Conservation (phyloP, 179 eudicot genomes). For the Gypsophila paniculata region DNA sequence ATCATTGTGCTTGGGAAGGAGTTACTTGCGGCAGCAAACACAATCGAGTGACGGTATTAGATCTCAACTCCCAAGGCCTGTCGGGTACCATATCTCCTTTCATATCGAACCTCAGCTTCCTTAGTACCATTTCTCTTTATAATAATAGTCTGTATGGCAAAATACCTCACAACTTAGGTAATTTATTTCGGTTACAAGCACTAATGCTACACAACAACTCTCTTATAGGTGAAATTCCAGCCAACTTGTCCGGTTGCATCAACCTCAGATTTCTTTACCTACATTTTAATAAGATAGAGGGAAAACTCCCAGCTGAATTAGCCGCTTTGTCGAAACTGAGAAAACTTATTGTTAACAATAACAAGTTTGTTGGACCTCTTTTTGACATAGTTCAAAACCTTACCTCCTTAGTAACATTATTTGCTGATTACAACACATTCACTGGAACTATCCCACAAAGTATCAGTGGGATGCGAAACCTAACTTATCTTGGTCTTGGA, state of each 20-base stretch:
- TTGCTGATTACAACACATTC: constrained; percentile 1
- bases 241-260: constrained; percentile 24
- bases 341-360: background rate
- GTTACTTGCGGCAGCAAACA: constrained; percentile 22
- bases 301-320: constrained; percentile 22
- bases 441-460: constrained; percentile 16
- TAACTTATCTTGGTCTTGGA: constrained; percentile 1
- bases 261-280: background rate
- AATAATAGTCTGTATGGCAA: constrained; percentile 20
- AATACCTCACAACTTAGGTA: constrained; percentile 22
- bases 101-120: constrained; percentile 24
- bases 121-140: background rate
- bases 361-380: constrained; percentile 18
- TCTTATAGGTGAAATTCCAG: constrained; percentile 24
- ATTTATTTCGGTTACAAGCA: background rate
- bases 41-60: constrained; percentile 18
- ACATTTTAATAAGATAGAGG: constrained; percentile 4
- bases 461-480: constrained; percentile 9
- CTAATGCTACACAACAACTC: constrained; percentile 10
- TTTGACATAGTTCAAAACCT: constrained; percentile 12
- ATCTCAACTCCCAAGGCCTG: constrained; percentile 4
- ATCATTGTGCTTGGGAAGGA: constrained; percentile 30
- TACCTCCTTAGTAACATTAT: constrained; percentile 3
- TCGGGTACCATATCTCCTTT: constrained; percentile 25
- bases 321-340: constrained; percentile 17